Evolutionary conservation across 352 stramenopile genomes (phyloP).

Genomic region (Phytophthora macrochlamydospora): DNA sequence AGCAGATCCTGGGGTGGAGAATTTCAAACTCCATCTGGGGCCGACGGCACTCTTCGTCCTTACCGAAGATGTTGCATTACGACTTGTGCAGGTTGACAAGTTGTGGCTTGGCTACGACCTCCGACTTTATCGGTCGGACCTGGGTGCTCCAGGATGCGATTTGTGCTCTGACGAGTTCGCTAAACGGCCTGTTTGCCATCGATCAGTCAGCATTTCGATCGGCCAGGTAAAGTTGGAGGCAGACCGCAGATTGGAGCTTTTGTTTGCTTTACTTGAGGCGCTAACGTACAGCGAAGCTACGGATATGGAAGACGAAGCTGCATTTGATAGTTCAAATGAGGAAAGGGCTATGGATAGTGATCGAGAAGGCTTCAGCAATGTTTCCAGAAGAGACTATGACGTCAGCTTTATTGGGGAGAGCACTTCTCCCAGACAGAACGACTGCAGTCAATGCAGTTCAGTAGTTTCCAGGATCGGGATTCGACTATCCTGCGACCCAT

Average conservation of each 20-base stretch:
- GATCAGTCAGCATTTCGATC: constrained; percentile 65
- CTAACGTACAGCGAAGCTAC: constrained; percentile 52
- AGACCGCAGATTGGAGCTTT: constrained; percentile 76
- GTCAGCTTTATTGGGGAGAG: constrained; percentile 31
- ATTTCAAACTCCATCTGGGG: constrained; percentile 69
- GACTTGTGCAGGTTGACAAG: constrained; percentile 83
- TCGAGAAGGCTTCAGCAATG: constrained; percentile 5
- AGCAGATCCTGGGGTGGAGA: constrained; percentile 67
- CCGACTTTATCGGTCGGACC: constrained; percentile 52
- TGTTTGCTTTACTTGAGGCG: constrained; percentile 83
- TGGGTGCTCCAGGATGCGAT: constrained; percentile 44
- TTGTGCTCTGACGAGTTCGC: constrained; percentile 70
- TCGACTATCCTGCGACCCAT: constrained; percentile 57
- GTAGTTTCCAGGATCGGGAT: constrained; percentile 60
- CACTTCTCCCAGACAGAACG: constrained; percentile 53
- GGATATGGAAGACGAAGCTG: constrained; percentile 35
- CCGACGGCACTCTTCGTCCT: constrained; percentile 84
- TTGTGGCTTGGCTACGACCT: constrained; percentile 83
- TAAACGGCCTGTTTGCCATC: constrained; percentile 62
- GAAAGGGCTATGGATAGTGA: constrained; percentile 36
- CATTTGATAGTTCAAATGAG: constrained; percentile 36
- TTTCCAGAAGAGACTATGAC: constrained; percentile 32
- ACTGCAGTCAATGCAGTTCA: constrained; percentile 71
- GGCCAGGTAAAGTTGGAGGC: constrained; percentile 89
- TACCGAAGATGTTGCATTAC: constrained; percentile 87